Conservation (phyloP, 1,284 basidiomycete genomes). For the Trichosporon inkin region DNA sequence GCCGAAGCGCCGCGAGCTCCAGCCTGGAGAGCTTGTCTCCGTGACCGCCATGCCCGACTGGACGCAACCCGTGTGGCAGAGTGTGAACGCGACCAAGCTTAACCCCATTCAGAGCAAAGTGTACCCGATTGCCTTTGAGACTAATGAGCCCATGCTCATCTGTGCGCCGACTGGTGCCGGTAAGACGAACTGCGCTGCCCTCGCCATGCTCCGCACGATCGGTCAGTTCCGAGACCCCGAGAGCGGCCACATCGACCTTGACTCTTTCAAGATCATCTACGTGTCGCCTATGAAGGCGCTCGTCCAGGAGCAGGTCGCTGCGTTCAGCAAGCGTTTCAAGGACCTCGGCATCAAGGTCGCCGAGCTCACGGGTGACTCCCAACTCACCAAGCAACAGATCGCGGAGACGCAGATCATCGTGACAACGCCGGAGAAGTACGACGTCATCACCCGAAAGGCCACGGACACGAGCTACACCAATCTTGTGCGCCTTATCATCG, state of each 20-base stretch:
- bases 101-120: slow-evolving; percentile 94
- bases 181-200: slow-evolving; percentile 99
- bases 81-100: slow-evolving; percentile 54
- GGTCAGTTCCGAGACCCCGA: slow-evolving; percentile 75
- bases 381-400: slow-evolving; percentile 98
- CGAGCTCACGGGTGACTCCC: slow-evolving; percentile 94
- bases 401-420: slow-evolving; percentile 97
- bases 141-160: slow-evolving; percentile 88
- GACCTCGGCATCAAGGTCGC: slow-evolving; percentile 83
- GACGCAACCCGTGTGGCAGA: slow-evolving; percentile 78
- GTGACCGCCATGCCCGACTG: slow-evolving; percentile 75
- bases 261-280: slow-evolving; percentile 95
- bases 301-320: slow-evolving; percentile 95
- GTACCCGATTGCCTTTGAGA: slow-evolving; percentile 88
- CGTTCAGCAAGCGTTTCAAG: slow-evolving; percentile 77
- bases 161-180: slow-evolving; percentile 99
- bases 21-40: slow-evolving; percentile 66
- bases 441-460: slow-evolving; percentile 96
- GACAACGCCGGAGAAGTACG: slow-evolving; percentile 99
- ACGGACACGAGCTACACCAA: slow-evolving; percentile 97
- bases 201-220: slow-evolving; percentile 85
- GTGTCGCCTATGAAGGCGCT: slow-evolving; percentile 99
- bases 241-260: slow-evolving; percentile 80
- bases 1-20: slow-evolving; percentile 71
- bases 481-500: slow-evolving; percentile 91